Conservation (phyloP, 371 early-diverging fungal genomes). For the Phascolomyces articulosus region DNA sequence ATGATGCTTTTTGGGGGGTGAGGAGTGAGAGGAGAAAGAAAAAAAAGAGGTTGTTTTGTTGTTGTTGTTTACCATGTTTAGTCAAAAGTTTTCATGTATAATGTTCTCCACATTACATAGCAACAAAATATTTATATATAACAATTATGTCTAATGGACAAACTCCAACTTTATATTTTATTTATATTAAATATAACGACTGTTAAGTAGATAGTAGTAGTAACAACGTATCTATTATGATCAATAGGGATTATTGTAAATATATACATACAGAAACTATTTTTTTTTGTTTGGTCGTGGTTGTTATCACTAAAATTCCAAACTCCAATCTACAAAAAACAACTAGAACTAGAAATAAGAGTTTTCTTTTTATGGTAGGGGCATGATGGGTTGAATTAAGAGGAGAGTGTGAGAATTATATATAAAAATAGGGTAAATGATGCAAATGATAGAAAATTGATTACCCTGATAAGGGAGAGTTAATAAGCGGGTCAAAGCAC, state of each 20-base stretch:
- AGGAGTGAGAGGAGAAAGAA: background rate
- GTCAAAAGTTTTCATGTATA: background rate
- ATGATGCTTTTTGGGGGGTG: too few relatives aligned
- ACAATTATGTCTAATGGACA: background rate
- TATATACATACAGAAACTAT: too few relatives aligned
- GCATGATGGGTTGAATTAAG: background rate
- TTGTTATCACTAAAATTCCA: background rate
- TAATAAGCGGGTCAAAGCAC: constrained; percentile 3
- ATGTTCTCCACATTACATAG: background rate
- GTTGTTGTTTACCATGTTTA: background rate
- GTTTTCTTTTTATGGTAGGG: background rate
- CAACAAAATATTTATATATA: background rate
- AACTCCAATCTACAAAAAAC: background rate
- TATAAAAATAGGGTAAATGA: background rate
- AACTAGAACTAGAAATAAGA: background rate
- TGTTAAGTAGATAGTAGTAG: too few relatives aligned
- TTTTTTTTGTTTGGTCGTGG: too few relatives aligned
- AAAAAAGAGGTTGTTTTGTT: too few relatives aligned
- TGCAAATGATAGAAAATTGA: constrained; percentile 6
- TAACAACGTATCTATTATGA: too few relatives aligned
- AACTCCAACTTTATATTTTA: background rate
- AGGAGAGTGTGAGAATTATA: background rate
- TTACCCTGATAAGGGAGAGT: constrained; percentile 7
- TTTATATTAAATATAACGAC: too few relatives aligned
- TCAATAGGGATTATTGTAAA: too few relatives aligned